Evolutionary conservation across 495 filamentous ascomycete genomes (phyloP).

Genomic region (Neurospora pannonica): DNA sequence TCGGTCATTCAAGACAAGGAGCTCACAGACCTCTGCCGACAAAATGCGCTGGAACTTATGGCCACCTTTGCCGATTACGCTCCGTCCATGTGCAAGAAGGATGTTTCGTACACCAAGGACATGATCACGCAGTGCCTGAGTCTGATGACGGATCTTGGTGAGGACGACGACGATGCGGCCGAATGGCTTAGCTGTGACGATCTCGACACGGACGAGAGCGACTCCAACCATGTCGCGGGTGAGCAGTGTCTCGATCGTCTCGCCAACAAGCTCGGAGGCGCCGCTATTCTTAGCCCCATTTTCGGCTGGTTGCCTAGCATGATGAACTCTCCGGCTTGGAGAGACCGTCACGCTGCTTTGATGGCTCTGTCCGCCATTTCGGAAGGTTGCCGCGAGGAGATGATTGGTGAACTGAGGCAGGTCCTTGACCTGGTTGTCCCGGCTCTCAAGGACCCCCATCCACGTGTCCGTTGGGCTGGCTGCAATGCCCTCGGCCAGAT

Average conservation of each 20-base stretch:
- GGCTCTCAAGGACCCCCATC: constrained; percentile 81
- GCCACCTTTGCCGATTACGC: constrained; percentile 96
- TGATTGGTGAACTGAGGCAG: constrained; percentile 88
- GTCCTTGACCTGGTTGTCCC: constrained; percentile 91
- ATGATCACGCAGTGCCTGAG: constrained; percentile 99
- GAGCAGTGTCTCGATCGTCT: constrained; percentile 98
- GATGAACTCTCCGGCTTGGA: constrained; percentile 93
- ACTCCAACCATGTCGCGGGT: constrained; percentile 94
- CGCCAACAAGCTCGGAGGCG: constrained; percentile 92
- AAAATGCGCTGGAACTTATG: constrained; percentile 95
- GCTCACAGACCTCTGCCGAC: constrained; percentile 75
- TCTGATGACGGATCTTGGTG: constrained; percentile 96
- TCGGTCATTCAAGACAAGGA: constrained; percentile 94
- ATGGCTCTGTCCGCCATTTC: constrained; percentile 99
- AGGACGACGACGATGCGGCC: constrained; percentile 86
- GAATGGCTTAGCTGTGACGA: constrained; percentile 95
- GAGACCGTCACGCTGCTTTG: constrained; percentile 90
- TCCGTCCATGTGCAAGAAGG: constrained; percentile 88
- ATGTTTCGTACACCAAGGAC: constrained; percentile 76
- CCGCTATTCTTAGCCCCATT: constrained; percentile 78
- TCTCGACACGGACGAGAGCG: constrained; percentile 91
- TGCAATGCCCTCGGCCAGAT: constrained; percentile 99
- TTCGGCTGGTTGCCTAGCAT: constrained; percentile 96
- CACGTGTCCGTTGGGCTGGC: constrained; percentile 92
- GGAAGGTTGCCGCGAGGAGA: constrained; percentile 91